phyloP scores from a whole-genome alignment of 192 early-diverging fungal species.

The Chytriomyces sp. region DNA sequence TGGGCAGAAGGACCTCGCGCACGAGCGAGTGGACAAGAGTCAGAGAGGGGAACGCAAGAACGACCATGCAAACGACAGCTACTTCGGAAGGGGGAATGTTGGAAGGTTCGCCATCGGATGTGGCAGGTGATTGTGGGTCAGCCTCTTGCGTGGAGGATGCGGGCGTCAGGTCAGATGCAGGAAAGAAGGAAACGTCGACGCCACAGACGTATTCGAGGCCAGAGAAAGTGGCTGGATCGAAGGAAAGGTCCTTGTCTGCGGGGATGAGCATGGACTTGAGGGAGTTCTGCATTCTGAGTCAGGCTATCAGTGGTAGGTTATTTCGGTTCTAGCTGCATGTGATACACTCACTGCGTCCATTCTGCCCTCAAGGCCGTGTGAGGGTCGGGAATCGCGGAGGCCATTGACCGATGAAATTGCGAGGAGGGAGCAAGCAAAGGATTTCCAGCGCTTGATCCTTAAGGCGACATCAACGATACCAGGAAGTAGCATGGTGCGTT shows the following conservation, averaged over 20 bases:
- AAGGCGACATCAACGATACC: too few species aligned
- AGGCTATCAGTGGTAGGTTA: neutral
- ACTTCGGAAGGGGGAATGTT: neutral
- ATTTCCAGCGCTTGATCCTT: too few species aligned
- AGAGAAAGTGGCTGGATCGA: neutral
- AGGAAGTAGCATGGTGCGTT: too few species aligned
- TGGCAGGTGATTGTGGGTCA: neutral
- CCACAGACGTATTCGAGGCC: constrained; percentile 38
- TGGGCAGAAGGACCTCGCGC: constrained; percentile 57
- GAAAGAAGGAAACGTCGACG: constrained; percentile 46
- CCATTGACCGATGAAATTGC: too few species aligned
- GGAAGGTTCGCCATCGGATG: neutral
- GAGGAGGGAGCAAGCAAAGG: too few species aligned
- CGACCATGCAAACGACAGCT: constrained; percentile 67
- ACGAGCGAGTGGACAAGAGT: constrained; percentile 68
- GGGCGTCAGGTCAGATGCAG: neutral
- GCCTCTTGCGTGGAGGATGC: constrained; percentile 40
- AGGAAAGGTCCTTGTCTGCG: neutral
- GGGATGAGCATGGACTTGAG: constrained; percentile 1
- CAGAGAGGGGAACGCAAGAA: constrained; percentile 67
- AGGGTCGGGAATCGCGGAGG: too few species aligned
- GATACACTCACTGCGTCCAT: neutral
- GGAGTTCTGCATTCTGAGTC: neutral
- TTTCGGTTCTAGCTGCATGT: neutral
- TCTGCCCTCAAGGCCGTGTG: neutral